These are phyloP conservation scores for Podaxis rugospora DNA, from an alignment of 768 basidiomycete species.

Conservation along the genomic window DNA sequence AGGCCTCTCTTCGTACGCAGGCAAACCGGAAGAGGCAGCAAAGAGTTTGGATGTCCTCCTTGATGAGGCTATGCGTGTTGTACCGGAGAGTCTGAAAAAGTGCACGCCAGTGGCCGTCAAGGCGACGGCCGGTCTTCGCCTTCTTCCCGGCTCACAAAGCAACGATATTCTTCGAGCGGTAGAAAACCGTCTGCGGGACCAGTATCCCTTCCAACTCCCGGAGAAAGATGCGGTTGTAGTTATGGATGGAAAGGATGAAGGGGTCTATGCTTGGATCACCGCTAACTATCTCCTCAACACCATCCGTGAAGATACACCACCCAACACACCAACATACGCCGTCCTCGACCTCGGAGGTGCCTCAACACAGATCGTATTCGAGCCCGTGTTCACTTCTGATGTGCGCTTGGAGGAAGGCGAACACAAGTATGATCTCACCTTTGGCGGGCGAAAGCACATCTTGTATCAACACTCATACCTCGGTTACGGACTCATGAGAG, in stretches of 20 bases:
- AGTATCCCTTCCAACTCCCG: constrained; percentile 62
- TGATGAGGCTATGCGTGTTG: constrained; percentile 72
- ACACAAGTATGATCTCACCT: constrained; percentile 83
- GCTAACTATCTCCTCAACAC: constrained; percentile 87
- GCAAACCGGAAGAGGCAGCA: constrained; percentile 66
- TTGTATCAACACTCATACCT: constrained; percentile 98
- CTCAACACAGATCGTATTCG: constrained; percentile 96
- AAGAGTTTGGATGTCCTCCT: constrained; percentile 73
- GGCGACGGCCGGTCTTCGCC: constrained; percentile 83
- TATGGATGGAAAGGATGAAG: constrained; percentile 96
- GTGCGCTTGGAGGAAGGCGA: constrained; percentile 66
- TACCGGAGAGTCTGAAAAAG: constrained; percentile 59
- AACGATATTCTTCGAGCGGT: constrained; percentile 76
- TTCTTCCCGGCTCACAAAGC: constrained; percentile 61
- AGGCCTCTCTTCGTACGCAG: constrained; percentile 66
- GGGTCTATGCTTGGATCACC: constrained; percentile 98
- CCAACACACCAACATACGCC: constrained; percentile 58
- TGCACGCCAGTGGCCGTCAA: constrained; percentile 92
- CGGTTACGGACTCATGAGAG: constrained; percentile 93
- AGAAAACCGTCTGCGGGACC: constrained; percentile 44
- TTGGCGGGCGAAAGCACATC: constrained; percentile 65
- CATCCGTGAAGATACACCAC: constrained; percentile 51
- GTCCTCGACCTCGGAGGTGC: constrained; percentile 96
- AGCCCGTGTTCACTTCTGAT: constrained; percentile 57
- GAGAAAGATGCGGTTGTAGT: constrained; percentile 68